Evolutionary conservation across 2,329 filamentous ascomycete genomes (phyloP).

Genomic region (Claviceps arundinis): DNA sequence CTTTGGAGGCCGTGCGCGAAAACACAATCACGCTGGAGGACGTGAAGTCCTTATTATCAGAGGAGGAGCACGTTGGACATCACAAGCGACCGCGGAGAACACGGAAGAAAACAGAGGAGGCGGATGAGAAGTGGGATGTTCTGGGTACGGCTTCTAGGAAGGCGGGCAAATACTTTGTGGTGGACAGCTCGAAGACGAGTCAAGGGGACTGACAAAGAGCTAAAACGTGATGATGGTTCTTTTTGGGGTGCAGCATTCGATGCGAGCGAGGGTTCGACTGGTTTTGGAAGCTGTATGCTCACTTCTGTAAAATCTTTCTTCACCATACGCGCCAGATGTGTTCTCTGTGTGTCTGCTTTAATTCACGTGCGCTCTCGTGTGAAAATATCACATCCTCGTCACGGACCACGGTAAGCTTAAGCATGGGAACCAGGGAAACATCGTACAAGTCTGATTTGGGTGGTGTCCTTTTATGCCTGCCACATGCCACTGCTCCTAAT

Average conservation of each 20-base stretch:
- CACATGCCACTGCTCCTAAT: no score
- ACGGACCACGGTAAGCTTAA: no score
- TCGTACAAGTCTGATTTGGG: no score
- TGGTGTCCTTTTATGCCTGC: no score
- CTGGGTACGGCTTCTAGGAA: constrained; percentile 51
- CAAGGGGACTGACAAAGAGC: constrained; percentile 1
- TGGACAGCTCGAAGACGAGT: constrained; percentile 43
- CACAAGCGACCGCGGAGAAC: constrained; percentile 30
- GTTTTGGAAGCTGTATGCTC: no score
- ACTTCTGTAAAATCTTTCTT: background rate
- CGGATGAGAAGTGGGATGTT: constrained; percentile 56
- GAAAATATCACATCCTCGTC: no score
- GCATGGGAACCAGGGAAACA: no score
- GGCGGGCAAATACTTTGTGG: constrained; percentile 63
- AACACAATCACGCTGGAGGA: constrained; percentile 45
- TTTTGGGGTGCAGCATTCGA: background rate
- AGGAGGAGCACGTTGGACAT: constrained; percentile 49
- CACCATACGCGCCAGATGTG: background rate
- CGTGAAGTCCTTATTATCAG: constrained; percentile 40
- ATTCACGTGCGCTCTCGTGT: no score
- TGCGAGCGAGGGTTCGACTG: background rate
- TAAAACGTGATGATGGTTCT: background rate
- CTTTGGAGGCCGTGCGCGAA: constrained; percentile 44
- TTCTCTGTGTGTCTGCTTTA: no score
- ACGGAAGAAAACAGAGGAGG: constrained; percentile 21